Base-by-base conservation (phyloP, 2,329 filamentous ascomycete species). In the Fusarium sp. region DNA sequence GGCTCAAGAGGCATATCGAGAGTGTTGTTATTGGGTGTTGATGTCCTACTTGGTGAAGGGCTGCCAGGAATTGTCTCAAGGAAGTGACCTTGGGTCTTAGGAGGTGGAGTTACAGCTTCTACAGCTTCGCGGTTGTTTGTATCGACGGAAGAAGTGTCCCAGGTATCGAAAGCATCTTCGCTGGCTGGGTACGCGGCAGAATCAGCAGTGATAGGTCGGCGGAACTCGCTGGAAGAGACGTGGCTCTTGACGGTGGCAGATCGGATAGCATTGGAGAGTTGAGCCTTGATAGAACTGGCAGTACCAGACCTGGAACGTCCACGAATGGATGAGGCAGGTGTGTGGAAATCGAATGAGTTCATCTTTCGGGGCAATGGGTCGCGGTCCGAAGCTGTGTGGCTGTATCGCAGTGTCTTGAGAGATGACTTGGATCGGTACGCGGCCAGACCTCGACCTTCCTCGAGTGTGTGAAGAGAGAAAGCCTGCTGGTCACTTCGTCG, bases 61-160 rank as follows among this genome's bases (percentile, higher is more conserved):
- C 87, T 90, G 23, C 87, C 89, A 2, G 88, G 91, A 57, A 94
- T 94, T 0, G 92, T 90, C 75, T 93, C 91, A 8, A 94, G 83
- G 55, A 86, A 86, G 30, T 84, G 85, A 34, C 81, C 77, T 62
- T 82, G 81, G n/a, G 82, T 72, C 56, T 81, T 79, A 14, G 82
- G 75, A 46, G 82, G 81, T 41, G 82, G 82, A 16, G 82, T 81
- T 25, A 84, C 82, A 13, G 83, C 79, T 55, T 86, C 86, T 54
- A 88, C 75, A 2, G 85, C 84, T 71, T 90, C 87, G 28, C 88
- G 85, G 70, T 85, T 87, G 68, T 90, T 87, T 4, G 86, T 80
- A 71, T 91, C 90, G 4, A 93, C 89, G 1, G 84, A 83, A 1
- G 90, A 92, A 0, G 90, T 92, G 74, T 93, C 91, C 92, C 92